Conservation (phyloP, 139 green algal species). For the Deuterostichococcus epilithicus region DNA sequence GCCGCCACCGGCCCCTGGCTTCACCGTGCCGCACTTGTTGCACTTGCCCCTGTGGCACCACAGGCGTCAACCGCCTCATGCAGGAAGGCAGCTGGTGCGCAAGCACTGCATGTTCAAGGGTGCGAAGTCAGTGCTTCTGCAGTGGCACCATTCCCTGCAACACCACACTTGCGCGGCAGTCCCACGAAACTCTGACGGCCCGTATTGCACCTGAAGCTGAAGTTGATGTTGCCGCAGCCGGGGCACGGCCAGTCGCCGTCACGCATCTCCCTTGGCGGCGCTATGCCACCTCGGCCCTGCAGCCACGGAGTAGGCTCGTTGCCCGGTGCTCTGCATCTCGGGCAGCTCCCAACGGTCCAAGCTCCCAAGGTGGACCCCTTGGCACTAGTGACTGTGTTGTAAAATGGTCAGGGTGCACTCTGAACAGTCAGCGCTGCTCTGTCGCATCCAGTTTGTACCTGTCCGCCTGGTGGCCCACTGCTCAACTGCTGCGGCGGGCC, state of each 20-base stretch:
- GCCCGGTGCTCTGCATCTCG: neutral
- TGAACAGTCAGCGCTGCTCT: too few relatives aligned
- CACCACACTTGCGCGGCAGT: too few relatives aligned
- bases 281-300: neutral
- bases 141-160: too few relatives aligned
- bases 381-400: too few relatives aligned
- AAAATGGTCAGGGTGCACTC: too few relatives aligned
- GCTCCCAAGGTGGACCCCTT: too few relatives aligned
- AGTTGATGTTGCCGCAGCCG: conserved; percentile 80
- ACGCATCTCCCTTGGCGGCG: conserved; percentile 10
- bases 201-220: conserved; percentile 35
- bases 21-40: conserved; percentile 24
- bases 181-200: neutral
- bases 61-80: neutral
- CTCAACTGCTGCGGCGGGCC: too few relatives aligned
- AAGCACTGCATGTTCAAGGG: neutral
- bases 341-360: too few relatives aligned
- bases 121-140: neutral
- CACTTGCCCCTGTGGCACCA: conserved; percentile 23
- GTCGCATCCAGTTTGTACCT: too few relatives aligned
- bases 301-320: too few relatives aligned
- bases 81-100: neutral
- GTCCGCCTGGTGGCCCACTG: too few relatives aligned
- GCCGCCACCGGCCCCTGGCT: conserved; percentile 10
- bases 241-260: conserved; percentile 76